Conservation (phyloP, 345 rosid species). For the Camelina sativa region DNA sequence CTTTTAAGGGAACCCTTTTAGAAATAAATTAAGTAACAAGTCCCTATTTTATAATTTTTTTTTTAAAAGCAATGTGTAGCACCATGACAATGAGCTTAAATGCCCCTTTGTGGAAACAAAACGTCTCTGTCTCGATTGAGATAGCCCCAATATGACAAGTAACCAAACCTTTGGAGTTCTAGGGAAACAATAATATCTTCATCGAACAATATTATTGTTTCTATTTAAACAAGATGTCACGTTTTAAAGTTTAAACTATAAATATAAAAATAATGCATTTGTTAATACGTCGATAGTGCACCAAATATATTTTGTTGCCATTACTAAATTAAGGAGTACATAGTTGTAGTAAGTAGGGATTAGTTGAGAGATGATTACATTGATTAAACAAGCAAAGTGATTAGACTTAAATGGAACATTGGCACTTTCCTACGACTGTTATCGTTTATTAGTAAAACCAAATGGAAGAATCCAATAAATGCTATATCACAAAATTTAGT, state of each 20-base stretch:
- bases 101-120: constrained; percentile 31
- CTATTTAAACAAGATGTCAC: background rate
- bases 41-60: background rate
- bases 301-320: constrained; percentile 10
- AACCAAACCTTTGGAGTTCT: constrained; percentile 20
- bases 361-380: constrained; percentile 36
- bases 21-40: constrained; percentile 26
- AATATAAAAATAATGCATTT: background rate
- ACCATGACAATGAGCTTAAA: constrained; percentile 24
- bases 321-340: constrained; percentile 32
- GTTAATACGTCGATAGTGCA: constrained; percentile 1
- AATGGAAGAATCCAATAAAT: constrained; percentile 4
- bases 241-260: background rate
- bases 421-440: constrained; percentile 23
- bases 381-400: constrained; percentile 28
- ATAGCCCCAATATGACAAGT: constrained; percentile 34
- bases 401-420: constrained; percentile 28
- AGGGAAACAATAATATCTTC: background rate
- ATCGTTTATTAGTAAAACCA: constrained; percentile 15
- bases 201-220: background rate
- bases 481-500: background rate
- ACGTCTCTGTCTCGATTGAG: constrained; percentile 34
- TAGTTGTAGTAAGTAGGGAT: constrained; percentile 38
- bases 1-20: constrained; percentile 31
- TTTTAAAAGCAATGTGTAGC: constrained; percentile 29